Percentiles rank a stretch among this genome's conserved stretches.
These are phyloP conservation scores for Solanum medicagineum DNA, from an alignment of 257 asterid genomes.

Conservation along the genomic window DNA sequence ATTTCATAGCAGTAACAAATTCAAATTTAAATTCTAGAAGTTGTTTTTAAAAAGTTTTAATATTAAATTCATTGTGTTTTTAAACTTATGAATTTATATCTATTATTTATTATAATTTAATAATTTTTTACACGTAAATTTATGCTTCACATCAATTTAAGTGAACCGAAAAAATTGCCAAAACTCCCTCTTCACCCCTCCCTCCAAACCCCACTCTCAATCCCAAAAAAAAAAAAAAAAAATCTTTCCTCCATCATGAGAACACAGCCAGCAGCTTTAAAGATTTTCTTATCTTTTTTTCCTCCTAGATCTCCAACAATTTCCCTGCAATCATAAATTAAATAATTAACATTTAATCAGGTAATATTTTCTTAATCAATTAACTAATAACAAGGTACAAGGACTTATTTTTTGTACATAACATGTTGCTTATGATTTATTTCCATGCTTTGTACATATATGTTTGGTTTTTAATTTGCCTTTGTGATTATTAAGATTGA, in stretches of 20 bases:
- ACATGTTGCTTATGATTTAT: neutral
- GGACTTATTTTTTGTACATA: neutral
- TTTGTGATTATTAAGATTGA: neutral
- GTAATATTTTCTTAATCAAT: neutral
- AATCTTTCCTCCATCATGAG: neutral
- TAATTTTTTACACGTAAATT: neutral
- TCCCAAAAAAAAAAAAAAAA: neutral
- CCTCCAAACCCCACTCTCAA: neutral
- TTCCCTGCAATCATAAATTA: neutral
- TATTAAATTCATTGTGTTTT: neutral
- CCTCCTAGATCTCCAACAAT: neutral
- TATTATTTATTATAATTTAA: neutral
- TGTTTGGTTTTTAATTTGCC: neutral
- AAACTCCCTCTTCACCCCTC: slow-evolving; percentile 49
- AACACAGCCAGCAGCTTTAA: neutral
- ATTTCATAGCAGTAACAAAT: neutral
- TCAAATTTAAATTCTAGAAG: neutral
- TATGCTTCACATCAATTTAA: neutral
- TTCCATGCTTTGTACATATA: neutral
- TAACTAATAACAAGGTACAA: neutral
- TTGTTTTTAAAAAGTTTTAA: neutral
- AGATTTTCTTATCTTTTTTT: neutral
- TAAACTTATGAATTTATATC: neutral
- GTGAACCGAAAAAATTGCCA: slow-evolving; percentile 67
- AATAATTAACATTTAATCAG: neutral